Percentiles rank a stretch among this genome's conserved stretches.
Evolutionary conservation across 1,284 basidiomycete genomes (phyloP).

Genomic region (Ustilago shanxiensis): DNA sequence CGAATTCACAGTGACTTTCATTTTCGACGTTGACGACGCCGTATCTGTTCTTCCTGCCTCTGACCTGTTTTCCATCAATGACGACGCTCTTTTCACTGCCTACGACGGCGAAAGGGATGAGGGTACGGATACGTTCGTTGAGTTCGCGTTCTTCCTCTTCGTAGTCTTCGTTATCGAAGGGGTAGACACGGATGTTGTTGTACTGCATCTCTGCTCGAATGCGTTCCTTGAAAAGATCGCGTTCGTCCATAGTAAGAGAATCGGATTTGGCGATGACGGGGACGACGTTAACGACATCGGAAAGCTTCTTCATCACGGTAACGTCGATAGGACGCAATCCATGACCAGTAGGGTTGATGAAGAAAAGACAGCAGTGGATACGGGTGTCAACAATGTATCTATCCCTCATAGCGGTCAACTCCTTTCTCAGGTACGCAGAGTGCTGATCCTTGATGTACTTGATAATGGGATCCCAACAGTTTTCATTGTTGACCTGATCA

Average conservation of each 20-base stretch:
- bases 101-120: slow-evolving; percentile 96
- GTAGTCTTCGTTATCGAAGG: slow-evolving; percentile 95
- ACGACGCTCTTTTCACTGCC: slow-evolving; percentile 94
- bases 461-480: slow-evolving; percentile 99
- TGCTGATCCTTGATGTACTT: slow-evolving; percentile 99
- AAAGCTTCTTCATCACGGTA: slow-evolving; percentile 98
- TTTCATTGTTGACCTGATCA: slow-evolving; percentile 98
- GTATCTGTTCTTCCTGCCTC: slow-evolving; percentile 96
- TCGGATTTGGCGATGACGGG: slow-evolving; percentile 99
- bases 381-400: slow-evolving; percentile 97
- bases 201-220: slow-evolving; percentile 93
- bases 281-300: slow-evolving; percentile 98
- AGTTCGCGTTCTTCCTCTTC: slow-evolving; percentile 89
- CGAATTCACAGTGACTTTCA: slow-evolving; percentile 96
- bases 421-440: slow-evolving; percentile 97
- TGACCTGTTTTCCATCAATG: slow-evolving; percentile 93
- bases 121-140: slow-evolving; percentile 90
- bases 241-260: slow-evolving; percentile 91
- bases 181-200: slow-evolving; percentile 94
- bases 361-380: slow-evolving; percentile 98
- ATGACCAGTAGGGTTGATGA: slow-evolving; percentile 79
- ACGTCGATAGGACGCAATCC: slow-evolving; percentile 80
- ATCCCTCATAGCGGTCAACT: slow-evolving; percentile 98
- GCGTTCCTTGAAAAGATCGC: slow-evolving; percentile 92
- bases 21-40: slow-evolving; percentile 95